Base-by-base conservation (phyloP, 2,329 filamentous ascomycete species). In the Trichoderma harzianum region DNA sequence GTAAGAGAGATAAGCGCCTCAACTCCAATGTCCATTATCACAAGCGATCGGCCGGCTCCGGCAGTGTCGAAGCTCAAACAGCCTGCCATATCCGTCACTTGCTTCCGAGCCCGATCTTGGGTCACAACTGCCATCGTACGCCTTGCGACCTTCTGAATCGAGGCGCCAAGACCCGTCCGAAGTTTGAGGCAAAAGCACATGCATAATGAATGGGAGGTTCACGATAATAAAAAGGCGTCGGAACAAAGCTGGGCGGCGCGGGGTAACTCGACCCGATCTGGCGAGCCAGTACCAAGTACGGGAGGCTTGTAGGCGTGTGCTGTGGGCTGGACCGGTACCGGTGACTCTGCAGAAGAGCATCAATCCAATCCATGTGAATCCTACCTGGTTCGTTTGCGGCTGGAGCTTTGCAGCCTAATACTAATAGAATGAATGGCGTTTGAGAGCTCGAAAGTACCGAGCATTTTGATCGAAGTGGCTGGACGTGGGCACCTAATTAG, bases 71-170 rank as follows among this genome's bases (percentile, higher is more conserved):
- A 26, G 36, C 28, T 32, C 39, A 47, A 60, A 51, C 69, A 70
- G 69, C 69, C 69, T 70, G 60, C 69, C 69, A 34, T 70, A 70
- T 70, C 69, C 28, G 53, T 70, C 36, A 70, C 2, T 55, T 70
- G 16, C 57, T 65, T 43, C 69, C 69, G 69, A 68, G 53, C 53
- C 36, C 34, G 53, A 51, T 69, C 26, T 58, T 32, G 18, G 61
- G 28, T 51, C 24, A 39, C 32, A 32, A 63, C n/a, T 1, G 47
- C 55, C 55, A 32, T 66, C 14, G 63, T 7, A 36, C 43, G 16
- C 11, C 30, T 34, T 32, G 36, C 55, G 65, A 69, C 55, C 65
- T 69, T 58, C 65, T 69, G n/a, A 36, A 60, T 69, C 14, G n/a
- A 69, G 65, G 34, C 32, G 65, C 55, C 65, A 69, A 69, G 65